Evolutionary conservation across 306 rosid species (phyloP), one percentile per base, ranked within the genome.

Genomic region (Vicia villosa): DNA sequence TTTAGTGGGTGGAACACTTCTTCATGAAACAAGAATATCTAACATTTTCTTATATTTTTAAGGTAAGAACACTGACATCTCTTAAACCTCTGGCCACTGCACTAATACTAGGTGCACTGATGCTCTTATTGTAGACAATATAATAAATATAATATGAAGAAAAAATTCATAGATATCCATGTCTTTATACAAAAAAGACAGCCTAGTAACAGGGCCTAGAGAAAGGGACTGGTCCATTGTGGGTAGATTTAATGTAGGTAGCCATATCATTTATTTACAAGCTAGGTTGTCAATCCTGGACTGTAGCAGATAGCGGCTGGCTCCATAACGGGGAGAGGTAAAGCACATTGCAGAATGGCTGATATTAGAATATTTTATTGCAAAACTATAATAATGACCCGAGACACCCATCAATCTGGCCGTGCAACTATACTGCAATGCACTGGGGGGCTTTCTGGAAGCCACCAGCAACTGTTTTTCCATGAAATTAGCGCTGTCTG

Each of bases 1-100:
- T 69, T 19, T 17, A 14, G 49, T 16, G 20, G 68, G 36, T 43
- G 34, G 10, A 20, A 13, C 49, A 50, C 76, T 50, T 16, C 81
- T 60, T 12, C 54, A 45, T 2, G 8, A 62, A 50, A 66, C 5
- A 57, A 62, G 60, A 17, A 19, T 55, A 42, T 54, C 30, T 37
- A 61, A 67, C 22, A 42, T 13, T 73, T 72, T 34, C 21, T 5
- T 38, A 38, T 40, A 32, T 5, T 32, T 7, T 32, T 42, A 12
- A 13, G 15, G 47, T 13, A 42, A 13, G 15, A 42, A 42, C 47
- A 42, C n/a, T 3, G 45, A 40, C 13, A 40, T n/a, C 6, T 28
- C 32, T 28, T 24, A 24, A 24, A 24, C 28, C 28, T 24, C 28
- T 24, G 28, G 28, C 28, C 28, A 24, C 28, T 24, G 28, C 28